phyloP scores from a whole-genome alignment of 164 flowering plant species.

The Tetracentron sinense region DNA sequence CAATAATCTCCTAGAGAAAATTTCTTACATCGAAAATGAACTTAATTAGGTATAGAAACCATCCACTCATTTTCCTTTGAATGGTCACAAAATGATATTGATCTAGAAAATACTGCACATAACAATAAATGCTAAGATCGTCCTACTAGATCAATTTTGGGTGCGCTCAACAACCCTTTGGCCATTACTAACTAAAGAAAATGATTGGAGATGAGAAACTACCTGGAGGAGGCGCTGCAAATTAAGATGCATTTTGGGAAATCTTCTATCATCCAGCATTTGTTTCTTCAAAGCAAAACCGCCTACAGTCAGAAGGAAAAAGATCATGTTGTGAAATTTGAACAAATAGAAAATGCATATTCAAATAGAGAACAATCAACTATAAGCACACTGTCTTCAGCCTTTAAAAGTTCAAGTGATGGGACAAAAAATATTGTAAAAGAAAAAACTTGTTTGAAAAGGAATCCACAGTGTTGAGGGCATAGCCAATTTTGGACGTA shows the following conservation, averaged over 20 bases:
- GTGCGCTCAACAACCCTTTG: too few species aligned
- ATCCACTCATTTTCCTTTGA: too few species aligned
- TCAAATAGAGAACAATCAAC: not conserved
- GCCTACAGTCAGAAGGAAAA: conserved; percentile 40
- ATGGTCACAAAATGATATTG: too few species aligned
- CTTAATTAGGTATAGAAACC: not conserved
- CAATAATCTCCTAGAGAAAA: not conserved
- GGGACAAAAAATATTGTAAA: too few species aligned
- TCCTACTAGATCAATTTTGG: too few species aligned
- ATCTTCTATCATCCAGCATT: conserved; percentile 86
- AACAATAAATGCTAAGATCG: too few species aligned
- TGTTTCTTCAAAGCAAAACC: conserved; percentile 88
- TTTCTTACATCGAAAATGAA: not conserved
- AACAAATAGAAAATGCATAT: not conserved
- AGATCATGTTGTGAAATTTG: not conserved
- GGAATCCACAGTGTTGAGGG: too few species aligned
- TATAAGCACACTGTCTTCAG: too few species aligned
- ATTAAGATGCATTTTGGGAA: conserved; percentile 96
- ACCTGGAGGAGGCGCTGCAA: conserved; percentile 95
- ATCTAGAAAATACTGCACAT: too few species aligned
- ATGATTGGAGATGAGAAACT: conserved; percentile 1
- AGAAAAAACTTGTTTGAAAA: not conserved
- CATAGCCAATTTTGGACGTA: too few species aligned
- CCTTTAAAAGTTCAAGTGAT: too few species aligned
- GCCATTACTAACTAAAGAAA: not conserved